Evolutionary conservation across 352 stramenopile genomes (phyloP).

Genomic region (Globisporangium echinulatum): DNA sequence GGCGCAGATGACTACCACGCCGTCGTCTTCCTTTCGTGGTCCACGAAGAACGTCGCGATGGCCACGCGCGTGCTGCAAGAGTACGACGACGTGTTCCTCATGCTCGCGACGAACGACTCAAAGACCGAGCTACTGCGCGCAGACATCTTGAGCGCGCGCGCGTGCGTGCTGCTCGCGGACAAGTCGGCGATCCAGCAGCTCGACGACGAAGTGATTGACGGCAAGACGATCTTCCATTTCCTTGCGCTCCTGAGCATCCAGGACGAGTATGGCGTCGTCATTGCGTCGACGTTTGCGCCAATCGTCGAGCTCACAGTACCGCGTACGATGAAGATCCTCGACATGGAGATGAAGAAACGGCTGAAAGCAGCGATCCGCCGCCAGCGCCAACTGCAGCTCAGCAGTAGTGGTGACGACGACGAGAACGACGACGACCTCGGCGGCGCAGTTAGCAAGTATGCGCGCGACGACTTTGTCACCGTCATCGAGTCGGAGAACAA

Average conservation of each 20-base stretch:
- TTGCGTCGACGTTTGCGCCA: conserved; percentile 36
- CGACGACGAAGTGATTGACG: conserved; percentile 53
- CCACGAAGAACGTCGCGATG: conserved; percentile 17
- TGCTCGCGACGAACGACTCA: conserved; percentile 43
- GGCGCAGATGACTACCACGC: conserved; percentile 35
- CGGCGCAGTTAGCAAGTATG: neutral
- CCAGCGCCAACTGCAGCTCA: conserved; percentile 7
- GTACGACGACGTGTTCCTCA: conserved; percentile 54
- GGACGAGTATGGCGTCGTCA: conserved; percentile 36
- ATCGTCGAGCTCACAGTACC: conserved; percentile 62
- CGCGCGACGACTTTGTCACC: conserved; percentile 2
- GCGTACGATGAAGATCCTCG: conserved; percentile 61
- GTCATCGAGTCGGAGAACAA: conserved; percentile 6
- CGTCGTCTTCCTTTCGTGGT: conserved; percentile 62
- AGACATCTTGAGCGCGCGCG: conserved; percentile 43
- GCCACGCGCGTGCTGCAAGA: conserved; percentile 23
- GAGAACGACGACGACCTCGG: neutral
- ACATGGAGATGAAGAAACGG: conserved; percentile 54
- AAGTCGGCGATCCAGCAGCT: conserved; percentile 45
- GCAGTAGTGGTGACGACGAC: conserved; percentile 5
- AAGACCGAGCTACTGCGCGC: conserved; percentile 48
- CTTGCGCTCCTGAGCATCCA: conserved; percentile 57
- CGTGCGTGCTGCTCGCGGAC: conserved; percentile 56
- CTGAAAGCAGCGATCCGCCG: conserved; percentile 9
- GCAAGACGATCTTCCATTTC: conserved; percentile 62